Evolutionary conservation across 352 stramenopile species (phyloP).

Genomic region (Globisporangium emineosum): DNA sequence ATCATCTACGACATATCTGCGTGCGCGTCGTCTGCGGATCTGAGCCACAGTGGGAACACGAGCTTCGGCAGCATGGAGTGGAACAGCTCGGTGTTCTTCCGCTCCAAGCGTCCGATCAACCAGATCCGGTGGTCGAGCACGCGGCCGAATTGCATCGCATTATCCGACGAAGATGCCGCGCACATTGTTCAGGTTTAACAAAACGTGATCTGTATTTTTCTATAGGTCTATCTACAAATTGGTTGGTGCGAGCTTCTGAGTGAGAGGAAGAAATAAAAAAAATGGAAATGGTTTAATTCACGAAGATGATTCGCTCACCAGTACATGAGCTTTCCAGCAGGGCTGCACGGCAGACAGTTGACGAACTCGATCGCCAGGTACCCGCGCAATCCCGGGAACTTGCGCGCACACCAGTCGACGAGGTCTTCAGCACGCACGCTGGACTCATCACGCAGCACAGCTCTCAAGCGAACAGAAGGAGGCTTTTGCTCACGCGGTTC

Average conservation of each 20-base stretch:
- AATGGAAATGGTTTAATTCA: neutral
- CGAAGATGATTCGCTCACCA: slow-evolving; percentile 24
- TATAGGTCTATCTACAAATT: neutral
- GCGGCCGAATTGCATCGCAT: slow-evolving; percentile 94
- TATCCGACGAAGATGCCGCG: slow-evolving; percentile 94
- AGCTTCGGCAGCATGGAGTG: slow-evolving; percentile 24
- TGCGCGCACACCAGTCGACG: slow-evolving; percentile 28
- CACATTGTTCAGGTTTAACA: slow-evolving; percentile 90
- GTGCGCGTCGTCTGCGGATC: slow-evolving; percentile 24
- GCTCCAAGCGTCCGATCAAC: slow-evolving; percentile 69
- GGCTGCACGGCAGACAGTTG: slow-evolving; percentile 70
- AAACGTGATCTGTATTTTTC: neutral
- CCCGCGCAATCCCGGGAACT: slow-evolving; percentile 35
- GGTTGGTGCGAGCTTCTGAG: neutral
- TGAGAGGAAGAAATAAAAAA: slow-evolving; percentile 1
- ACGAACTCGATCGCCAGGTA: slow-evolving; percentile 51
- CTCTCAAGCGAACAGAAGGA: slow-evolving; percentile 27
- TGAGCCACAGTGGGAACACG: slow-evolving; percentile 20
- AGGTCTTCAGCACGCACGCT: slow-evolving; percentile 31
- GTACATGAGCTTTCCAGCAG: slow-evolving; percentile 85
- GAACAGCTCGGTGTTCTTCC: slow-evolving; percentile 54
- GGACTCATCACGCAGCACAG: slow-evolving; percentile 28
- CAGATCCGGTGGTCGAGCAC: slow-evolving; percentile 90
- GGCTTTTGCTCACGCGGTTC: neutral
- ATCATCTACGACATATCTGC: slow-evolving; percentile 94